Conservation (phyloP, 208 protist genomes). For the Trichomonas tenax region DNA sequence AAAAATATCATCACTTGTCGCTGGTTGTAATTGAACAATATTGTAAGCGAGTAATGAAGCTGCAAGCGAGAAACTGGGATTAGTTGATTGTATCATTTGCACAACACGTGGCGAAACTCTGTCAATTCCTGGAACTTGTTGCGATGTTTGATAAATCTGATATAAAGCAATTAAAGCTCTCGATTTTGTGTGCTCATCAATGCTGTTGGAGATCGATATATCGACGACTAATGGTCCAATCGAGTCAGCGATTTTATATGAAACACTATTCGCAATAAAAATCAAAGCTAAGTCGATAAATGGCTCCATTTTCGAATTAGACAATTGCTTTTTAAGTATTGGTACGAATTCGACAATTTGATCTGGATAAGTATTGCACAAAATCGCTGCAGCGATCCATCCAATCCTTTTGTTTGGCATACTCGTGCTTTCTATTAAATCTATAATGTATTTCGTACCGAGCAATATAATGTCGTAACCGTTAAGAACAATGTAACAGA, state of each 20-base stretch:
- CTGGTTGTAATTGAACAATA: neutral
- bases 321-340: neutral
- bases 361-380: neutral
- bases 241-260: neutral
- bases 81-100: neutral
- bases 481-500: neutral
- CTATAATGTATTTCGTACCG: neutral
- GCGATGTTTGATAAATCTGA: neutral
- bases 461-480: neutral
- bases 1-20: neutral
- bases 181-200: neutral
- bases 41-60: neutral
- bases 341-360: neutral
- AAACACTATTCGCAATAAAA: neutral
- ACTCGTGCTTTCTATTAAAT: neutral
- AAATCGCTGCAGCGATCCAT: neutral
- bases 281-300: neutral
- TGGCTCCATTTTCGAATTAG: neutral
- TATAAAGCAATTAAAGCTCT: neutral
- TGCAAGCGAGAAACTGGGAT: neutral
- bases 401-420: neutral
- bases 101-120: neutral
- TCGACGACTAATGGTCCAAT: neutral
- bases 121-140: neutral
- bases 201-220: neutral